Percentiles rank a stretch among this genome's conserved stretches.
Evolutionary conservation across 306 rosid genomes (phyloP).

Genomic region (Lathyrus aphaca): DNA sequence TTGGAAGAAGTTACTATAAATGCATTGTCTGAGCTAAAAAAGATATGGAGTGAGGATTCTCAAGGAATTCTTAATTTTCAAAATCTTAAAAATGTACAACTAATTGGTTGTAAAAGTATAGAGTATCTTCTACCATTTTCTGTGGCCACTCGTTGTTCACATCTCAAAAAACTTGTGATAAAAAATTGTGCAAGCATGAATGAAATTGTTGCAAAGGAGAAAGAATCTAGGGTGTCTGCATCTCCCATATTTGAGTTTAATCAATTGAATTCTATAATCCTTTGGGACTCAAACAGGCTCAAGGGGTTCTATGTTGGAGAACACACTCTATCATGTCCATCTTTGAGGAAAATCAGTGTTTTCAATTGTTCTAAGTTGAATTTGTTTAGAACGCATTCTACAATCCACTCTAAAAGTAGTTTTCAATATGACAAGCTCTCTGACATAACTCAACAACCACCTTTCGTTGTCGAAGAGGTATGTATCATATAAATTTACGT

Average conservation of each 20-base stretch:
- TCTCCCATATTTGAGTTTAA: neutral
- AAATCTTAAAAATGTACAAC: neutral
- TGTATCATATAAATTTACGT: neutral
- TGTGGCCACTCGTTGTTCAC: neutral
- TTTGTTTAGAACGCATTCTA: neutral
- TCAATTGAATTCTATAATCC: neutral
- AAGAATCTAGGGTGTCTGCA: neutral
- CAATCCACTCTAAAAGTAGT: neutral
- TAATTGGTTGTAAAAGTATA: neutral
- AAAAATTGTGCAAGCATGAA: neutral
- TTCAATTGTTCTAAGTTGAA: neutral
- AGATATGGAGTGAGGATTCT: slow-evolving; percentile 13
- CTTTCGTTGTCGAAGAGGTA: neutral
- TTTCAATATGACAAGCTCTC: neutral
- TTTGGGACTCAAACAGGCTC: neutral
- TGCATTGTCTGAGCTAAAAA: neutral
- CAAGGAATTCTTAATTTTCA: neutral
- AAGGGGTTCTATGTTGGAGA: neutral
- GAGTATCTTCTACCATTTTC: slow-evolving; percentile 3
- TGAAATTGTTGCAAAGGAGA: neutral
- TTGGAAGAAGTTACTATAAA: neutral
- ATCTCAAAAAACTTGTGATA: neutral
- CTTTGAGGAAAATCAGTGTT: neutral
- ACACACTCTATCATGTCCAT: neutral
- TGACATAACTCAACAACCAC: neutral